phyloP scores from a whole-genome alignment of 441 rosid genomes.

The Dalechampia spathulata region DNA sequence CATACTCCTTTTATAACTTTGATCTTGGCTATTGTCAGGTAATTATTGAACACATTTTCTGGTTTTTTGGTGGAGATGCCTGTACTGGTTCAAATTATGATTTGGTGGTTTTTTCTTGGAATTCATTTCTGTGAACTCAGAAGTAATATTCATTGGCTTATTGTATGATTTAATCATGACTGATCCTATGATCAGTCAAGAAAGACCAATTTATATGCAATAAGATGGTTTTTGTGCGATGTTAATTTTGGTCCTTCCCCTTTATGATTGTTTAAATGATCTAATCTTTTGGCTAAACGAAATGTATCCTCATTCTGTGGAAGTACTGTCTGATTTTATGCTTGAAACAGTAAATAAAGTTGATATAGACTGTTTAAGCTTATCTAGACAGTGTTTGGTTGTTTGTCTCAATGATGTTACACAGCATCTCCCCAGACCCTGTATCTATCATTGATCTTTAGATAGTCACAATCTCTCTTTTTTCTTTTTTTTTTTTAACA shows the following conservation, averaged over 20 bases:
- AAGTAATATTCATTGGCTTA: neutral
- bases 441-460: neutral
- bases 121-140: neutral
- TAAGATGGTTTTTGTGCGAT: neutral
- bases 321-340: neutral
- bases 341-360: neutral
- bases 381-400: neutral
- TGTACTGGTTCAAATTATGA: conserved; percentile 3
- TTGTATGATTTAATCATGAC: neutral
- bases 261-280: neutral
- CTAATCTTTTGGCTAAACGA: neutral
- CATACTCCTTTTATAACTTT: conserved; percentile 93
- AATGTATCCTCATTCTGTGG: neutral
- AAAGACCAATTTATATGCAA: neutral
- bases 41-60: conserved; percentile 9
- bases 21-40: conserved; percentile 99
- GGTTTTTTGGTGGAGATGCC: neutral
- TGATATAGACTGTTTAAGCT: neutral
- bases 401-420: neutral
- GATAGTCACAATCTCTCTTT: neutral
- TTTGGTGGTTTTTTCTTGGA: neutral
- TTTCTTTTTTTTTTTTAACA: neutral
- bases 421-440: neutral
- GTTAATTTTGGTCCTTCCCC: neutral
- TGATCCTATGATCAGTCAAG: neutral